These are phyloP conservation scores for Naematelia aurantialba DNA, from an alignment of 768 basidiomycete species.

Conservation along the genomic window DNA sequence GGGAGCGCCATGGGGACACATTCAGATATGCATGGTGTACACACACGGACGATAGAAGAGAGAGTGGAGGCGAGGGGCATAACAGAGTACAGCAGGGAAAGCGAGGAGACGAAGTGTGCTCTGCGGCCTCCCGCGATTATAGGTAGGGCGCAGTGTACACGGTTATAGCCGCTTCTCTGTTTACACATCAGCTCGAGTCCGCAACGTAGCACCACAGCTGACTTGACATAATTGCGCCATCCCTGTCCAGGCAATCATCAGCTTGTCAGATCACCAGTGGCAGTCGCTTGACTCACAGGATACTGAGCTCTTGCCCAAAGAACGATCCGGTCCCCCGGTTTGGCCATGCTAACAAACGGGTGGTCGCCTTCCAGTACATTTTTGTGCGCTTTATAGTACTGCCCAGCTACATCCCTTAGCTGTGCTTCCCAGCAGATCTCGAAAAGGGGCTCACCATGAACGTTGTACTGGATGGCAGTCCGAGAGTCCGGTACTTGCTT, in stretches of 20 bases:
- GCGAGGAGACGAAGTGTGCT: no score
- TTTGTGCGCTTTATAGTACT: slow-evolving; percentile 34
- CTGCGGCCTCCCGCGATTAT: no score
- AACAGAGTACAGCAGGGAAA: not conserved
- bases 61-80: not conserved
- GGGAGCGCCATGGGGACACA: no score
- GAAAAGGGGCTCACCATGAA: slow-evolving; percentile 29
- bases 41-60: no score
- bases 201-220: not conserved
- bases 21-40: not conserved
- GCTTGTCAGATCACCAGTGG: not conserved
- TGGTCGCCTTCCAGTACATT: slow-evolving; percentile 19
- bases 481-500: slow-evolving; percentile 32
- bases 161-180: slow-evolving; percentile 29
- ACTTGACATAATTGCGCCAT: slow-evolving; percentile 31
- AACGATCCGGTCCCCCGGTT: slow-evolving; percentile 34
- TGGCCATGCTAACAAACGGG: slow-evolving; percentile 17
- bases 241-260: slow-evolving; percentile 16
- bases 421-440: not conserved
- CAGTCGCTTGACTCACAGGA: slow-evolving; percentile 26
- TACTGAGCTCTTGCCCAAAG: slow-evolving; percentile 39
- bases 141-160: slow-evolving; percentile 28
- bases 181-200: not conserved
- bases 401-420: slow-evolving; percentile 31
- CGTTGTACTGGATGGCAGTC: slow-evolving; percentile 32